phyloP scores from a whole-genome alignment of 176 grass and related monocot species.

The Aegilops sharonensis region DNA sequence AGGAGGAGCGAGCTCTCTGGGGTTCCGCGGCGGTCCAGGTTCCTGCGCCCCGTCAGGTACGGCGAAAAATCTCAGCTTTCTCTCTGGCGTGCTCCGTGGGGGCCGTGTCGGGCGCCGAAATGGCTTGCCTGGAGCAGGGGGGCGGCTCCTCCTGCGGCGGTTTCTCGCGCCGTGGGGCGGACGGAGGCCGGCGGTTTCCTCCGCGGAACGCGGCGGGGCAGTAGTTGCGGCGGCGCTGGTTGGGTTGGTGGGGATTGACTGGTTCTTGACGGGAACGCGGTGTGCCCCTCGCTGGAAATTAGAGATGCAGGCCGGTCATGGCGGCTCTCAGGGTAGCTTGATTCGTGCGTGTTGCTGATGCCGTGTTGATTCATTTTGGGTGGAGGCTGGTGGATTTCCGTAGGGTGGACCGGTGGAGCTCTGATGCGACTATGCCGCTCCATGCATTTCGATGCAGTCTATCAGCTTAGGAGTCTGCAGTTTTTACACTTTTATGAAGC shows the following conservation, averaged over 20 bases:
- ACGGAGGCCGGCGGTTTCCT: background rate
- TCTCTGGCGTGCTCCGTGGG: background rate
- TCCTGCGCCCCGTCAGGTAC: background rate
- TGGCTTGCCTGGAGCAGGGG: background rate
- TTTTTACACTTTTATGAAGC: background rate
- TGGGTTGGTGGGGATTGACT: background rate
- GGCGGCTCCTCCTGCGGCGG: background rate
- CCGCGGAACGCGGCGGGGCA: background rate
- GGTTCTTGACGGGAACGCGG: background rate
- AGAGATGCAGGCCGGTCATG: background rate
- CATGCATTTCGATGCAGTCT: background rate
- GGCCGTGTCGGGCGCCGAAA: background rate
- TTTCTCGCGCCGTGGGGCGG: background rate
- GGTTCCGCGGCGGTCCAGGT: no score
- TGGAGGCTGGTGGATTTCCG: background rate
- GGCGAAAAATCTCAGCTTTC: background rate
- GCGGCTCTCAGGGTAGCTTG: background rate
- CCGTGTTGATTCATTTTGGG: background rate
- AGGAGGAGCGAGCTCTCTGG: background rate
- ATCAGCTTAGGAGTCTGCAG: background rate
- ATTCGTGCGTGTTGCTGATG: background rate
- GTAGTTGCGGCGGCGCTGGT: background rate
- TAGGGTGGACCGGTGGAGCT: background rate
- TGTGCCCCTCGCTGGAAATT: background rate
- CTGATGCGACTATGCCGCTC: no score